These are phyloP conservation scores for Ganoderma boninense DNA, from an alignment of 1,284 basidiomycete genomes.

Conservation along the genomic window DNA sequence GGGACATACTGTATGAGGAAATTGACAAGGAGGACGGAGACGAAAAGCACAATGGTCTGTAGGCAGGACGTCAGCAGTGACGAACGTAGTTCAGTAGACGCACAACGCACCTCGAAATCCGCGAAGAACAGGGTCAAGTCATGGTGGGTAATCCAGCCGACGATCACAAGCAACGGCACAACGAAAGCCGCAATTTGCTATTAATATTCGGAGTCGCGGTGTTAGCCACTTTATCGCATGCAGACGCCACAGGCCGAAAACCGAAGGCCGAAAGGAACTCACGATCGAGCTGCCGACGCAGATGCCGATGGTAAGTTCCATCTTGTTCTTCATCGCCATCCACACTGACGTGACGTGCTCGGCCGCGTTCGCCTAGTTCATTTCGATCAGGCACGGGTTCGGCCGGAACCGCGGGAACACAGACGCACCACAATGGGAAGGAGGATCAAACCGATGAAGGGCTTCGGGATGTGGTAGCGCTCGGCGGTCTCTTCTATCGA, in stretches of 20 bases:
- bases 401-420: neutral
- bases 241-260: neutral
- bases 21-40: constrained; percentile 86
- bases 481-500: constrained; percentile 91
- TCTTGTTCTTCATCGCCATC: constrained; percentile 91
- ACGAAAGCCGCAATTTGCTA: constrained; percentile 94
- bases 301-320: constrained; percentile 89
- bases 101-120: constrained; percentile 70
- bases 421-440: constrained; percentile 73
- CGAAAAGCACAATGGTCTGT: constrained; percentile 86
- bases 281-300: constrained; percentile 92
- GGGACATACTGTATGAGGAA: constrained; percentile 74
- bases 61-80: constrained; percentile 24
- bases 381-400: neutral
- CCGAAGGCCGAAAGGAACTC: constrained; percentile 38
- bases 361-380: constrained; percentile 72
- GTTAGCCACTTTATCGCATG: neutral
- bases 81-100: constrained; percentile 19
- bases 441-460: constrained; percentile 81
- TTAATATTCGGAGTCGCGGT: constrained; percentile 37
- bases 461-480: constrained; percentile 82
- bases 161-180: constrained; percentile 83
- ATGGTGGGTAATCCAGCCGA: constrained; percentile 85
- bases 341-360: constrained; percentile 87
- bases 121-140: constrained; percentile 87